Evolutionary conservation across 2,329 filamentous ascomycete species (phyloP), one percentile per base, ranked within the genome.

Genomic region (Ascochyta koolunga): DNA sequence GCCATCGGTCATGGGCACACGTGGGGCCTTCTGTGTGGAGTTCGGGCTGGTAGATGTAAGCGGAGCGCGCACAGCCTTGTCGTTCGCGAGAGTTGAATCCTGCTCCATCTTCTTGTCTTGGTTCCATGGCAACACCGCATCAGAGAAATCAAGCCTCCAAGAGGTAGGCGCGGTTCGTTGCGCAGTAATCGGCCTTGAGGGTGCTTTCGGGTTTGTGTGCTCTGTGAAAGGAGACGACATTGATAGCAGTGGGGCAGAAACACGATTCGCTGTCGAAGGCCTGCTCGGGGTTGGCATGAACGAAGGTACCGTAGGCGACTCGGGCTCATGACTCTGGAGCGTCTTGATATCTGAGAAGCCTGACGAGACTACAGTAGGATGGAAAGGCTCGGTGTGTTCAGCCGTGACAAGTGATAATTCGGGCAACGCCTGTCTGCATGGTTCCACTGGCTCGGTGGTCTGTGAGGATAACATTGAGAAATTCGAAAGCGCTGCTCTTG

Each of bases 1-100:
- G 61, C 89, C 88, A 65, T 96, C 91, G 18, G 81, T 78, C 56
- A 82, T 88, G 18, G 56, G 37, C 10, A 54, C 54, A 35, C 50
- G 49, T 77, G 73, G 35, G 16, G 58, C 19, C 70, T 72, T 64
- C 19, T 61, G 59, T 9, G 58, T 40, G 2, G 45, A 46, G 47
- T 73, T 73, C 19, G 62, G 49, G 38, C 60, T 59, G 43, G 72
- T 61, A 16, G 64, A 51, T 27, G 53, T 47, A 22, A 74, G 57
- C 19, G 70, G 65, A n/a, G 58, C 50, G 18, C 67, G 66, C 7
- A 32, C 58, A 21, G 67, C 62, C 29, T 48, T 55, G 38, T 53
- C 62, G 10, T 38, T 31, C 22, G 44, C 19, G 24, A 54, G 19
- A 3, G 45, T 37, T 10, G 54, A 22, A 6, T 49, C 33, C 24